phyloP scores from a whole-genome alignment of 495 filamentous ascomycete genomes.

The Sporormia fimetaria region DNA sequence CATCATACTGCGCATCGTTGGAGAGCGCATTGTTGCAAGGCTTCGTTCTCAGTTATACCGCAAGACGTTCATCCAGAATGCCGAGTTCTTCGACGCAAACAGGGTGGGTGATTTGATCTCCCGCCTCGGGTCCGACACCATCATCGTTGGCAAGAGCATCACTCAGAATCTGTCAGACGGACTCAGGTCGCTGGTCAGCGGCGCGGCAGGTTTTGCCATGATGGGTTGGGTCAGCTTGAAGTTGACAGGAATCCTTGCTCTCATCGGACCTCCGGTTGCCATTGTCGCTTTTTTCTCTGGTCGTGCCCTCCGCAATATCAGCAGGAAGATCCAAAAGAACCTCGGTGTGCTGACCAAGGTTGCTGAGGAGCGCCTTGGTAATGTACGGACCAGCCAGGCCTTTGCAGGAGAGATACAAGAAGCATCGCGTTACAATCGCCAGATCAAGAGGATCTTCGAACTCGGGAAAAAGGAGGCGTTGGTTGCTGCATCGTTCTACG shows the following conservation, averaged over 20 bases:
- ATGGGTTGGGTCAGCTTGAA: constrained; percentile 93
- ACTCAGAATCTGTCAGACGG: constrained; percentile 97
- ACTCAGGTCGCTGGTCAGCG: constrained; percentile 74
- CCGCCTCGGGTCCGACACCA: constrained; percentile 84
- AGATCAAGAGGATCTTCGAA: constrained; percentile 81
- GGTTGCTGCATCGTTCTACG: constrained; percentile 85
- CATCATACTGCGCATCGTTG: constrained; percentile 85
- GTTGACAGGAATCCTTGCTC: constrained; percentile 69
- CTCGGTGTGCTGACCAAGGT: constrained; percentile 88
- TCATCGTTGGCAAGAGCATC: constrained; percentile 96
- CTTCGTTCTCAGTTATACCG: constrained; percentile 82
- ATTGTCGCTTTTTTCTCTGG: constrained; percentile 86
- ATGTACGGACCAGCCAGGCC: constrained; percentile 89
- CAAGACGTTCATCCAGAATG: constrained; percentile 84
- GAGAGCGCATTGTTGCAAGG: constrained; percentile 83
- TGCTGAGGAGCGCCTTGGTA: constrained; percentile 88
- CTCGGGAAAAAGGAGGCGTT: constrained; percentile 77
- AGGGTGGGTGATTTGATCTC: constrained; percentile 93
- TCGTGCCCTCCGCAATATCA: constrained; percentile 71
- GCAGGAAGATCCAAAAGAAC: constrained; percentile 83
- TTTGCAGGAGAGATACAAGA: constrained; percentile 89
- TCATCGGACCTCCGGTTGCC: constrained; percentile 90
- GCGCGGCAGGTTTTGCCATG: constrained; percentile 70
- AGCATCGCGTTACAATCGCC: constrained; percentile 78
- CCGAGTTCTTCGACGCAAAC: constrained; percentile 98